Percentiles rank a stretch among this genome's conserved stretches.
phyloP scores from a whole-genome alignment of 306 rosid species.

The Gillenia trifoliata region DNA sequence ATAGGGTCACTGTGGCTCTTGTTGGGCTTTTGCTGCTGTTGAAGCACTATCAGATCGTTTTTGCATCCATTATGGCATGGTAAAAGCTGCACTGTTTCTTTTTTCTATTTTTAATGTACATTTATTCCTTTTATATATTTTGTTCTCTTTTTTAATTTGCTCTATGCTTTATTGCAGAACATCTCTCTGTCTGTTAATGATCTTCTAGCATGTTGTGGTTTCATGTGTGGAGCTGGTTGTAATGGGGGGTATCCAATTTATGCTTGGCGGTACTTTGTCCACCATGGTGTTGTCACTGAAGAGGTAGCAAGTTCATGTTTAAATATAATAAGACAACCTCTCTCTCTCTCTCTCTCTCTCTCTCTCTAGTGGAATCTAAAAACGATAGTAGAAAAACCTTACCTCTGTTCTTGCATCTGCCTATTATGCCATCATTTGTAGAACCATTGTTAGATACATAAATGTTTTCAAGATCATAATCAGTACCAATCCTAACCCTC shows the following conservation, averaged over 20 bases:
- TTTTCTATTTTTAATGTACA: neutral
- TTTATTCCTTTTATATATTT: conserved; percentile 1
- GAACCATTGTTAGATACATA: neutral
- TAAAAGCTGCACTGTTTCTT: conserved; percentile 10
- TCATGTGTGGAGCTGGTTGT: conserved; percentile 87
- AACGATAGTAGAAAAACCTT: neutral
- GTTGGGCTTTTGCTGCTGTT: conserved; percentile 99
- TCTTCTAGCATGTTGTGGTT: conserved; percentile 91
- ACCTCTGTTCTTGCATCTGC: no score
- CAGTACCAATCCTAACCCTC: neutral
- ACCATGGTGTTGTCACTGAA: conserved; percentile 91
- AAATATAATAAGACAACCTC: neutral
- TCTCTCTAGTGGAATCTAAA: neutral
- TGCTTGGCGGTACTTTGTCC: conserved; percentile 77
- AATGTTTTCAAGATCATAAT: neutral
- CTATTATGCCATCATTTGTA: no score
- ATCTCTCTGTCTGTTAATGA: conserved; percentile 82
- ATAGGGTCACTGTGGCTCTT: conserved; percentile 99
- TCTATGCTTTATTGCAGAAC: conserved; percentile 50
- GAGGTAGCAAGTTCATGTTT: conserved; percentile 45
- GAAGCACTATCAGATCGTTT: conserved; percentile 90
- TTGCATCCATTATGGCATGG: conserved; percentile 68
- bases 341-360: neutral
- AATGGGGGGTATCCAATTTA: conserved; percentile 71
- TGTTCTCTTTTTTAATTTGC: conserved; percentile 7